A percentile compares a stretch with the other conserved stretches of the same genome.
Conservation (phyloP, 148 eudicot genomes). For the Diospyros kaki region DNA sequence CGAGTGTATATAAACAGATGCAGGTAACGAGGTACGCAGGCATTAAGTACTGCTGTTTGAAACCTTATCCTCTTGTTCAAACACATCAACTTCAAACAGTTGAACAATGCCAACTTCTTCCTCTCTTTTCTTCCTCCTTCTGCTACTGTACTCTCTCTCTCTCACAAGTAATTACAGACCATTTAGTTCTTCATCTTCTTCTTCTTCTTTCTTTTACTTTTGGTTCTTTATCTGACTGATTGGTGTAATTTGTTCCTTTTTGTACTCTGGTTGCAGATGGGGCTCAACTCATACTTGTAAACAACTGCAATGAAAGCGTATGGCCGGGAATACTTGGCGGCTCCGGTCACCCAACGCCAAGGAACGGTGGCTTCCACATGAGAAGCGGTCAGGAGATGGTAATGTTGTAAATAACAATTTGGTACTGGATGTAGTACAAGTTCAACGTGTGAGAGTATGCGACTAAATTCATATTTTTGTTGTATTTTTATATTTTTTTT, state of each 20-base stretch:
- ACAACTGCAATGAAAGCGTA: conserved; percentile 70
- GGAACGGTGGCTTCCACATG: conserved; percentile 74
- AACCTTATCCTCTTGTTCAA: too few species aligned
- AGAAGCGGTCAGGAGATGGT: conserved; percentile 62
- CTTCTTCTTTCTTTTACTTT: background rate
- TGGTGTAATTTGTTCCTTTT: background rate
- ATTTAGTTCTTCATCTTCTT: background rate
- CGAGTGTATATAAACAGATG: too few species aligned
- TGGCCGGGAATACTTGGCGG: conserved; percentile 87
- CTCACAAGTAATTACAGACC: conserved; percentile 33
- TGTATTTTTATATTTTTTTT: too few species aligned
- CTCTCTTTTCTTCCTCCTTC: conserved; percentile 11
- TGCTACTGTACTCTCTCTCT: conserved; percentile 17
- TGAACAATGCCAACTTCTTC: conserved; percentile 28
- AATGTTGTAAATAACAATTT: too few species aligned
- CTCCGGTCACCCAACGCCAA: conserved; percentile 60
- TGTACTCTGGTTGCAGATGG: conserved; percentile 40
- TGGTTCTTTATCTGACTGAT: background rate
- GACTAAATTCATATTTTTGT: too few species aligned
- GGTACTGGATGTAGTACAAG: too few species aligned
- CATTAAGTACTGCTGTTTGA: too few species aligned
- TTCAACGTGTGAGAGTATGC: too few species aligned
- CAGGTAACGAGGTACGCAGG: too few species aligned
- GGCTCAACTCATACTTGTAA: conserved; percentile 72
- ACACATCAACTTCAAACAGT: background rate